Evolutionary conservation across 495 filamentous ascomycete genomes (phyloP).

Genomic region (Aspergillus avenaceus): DNA sequence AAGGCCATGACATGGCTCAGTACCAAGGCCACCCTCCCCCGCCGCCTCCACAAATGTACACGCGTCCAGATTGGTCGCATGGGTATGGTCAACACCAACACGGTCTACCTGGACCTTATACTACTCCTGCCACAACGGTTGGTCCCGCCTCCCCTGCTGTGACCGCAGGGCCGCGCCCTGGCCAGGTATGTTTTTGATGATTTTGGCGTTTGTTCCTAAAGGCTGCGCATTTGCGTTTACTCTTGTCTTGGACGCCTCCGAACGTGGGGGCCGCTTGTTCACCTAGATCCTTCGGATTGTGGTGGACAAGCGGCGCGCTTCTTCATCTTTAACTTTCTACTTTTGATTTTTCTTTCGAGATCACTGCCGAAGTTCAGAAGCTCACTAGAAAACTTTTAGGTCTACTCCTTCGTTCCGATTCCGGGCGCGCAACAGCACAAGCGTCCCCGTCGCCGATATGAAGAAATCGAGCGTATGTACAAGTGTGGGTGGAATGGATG

Average conservation of each 20-base stretch:
- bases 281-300: slow-evolving; percentile 18
- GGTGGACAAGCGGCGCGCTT: slow-evolving; percentile 29
- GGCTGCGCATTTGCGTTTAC: slow-evolving; percentile 25
- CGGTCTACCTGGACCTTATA: slow-evolving; percentile 59
- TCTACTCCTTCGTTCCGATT: slow-evolving; percentile 98
- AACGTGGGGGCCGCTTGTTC: slow-evolving; percentile 14
- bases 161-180: slow-evolving; percentile 58
- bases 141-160: slow-evolving; percentile 55
- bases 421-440: slow-evolving; percentile 97
- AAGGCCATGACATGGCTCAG: slow-evolving; percentile 75
- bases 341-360: background rate
- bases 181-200: slow-evolving; percentile 65
- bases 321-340: slow-evolving; percentile 15
- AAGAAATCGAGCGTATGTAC: slow-evolving; percentile 99
- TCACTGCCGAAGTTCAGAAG: slow-evolving; percentile 1
- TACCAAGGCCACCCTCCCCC: slow-evolving; percentile 54
- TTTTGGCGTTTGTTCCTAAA: slow-evolving; percentile 29
- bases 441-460: slow-evolving; percentile 87
- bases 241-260: slow-evolving; percentile 28
- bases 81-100: slow-evolving; percentile 64
- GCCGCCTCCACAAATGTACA: slow-evolving; percentile 62
- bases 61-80: slow-evolving; percentile 78
- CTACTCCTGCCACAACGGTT: slow-evolving; percentile 56
- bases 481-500: slow-evolving; percentile 98
- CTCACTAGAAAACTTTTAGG: slow-evolving; percentile 48